Evolutionary conservation across 164 flowering plant genomes (phyloP).

Genomic region (Chimonanthus salicifolius): DNA sequence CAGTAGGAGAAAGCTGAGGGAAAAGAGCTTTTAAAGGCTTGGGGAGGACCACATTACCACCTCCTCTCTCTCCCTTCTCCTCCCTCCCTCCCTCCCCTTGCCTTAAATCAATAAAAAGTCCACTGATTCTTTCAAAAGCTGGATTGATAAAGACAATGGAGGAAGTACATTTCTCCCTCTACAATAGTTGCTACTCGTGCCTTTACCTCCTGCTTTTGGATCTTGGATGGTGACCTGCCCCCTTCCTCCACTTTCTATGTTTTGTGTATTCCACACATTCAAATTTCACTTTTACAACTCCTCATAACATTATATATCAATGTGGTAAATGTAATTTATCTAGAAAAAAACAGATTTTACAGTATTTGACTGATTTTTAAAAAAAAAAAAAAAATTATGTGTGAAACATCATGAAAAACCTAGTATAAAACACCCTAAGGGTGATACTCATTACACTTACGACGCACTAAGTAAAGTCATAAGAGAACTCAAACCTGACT

Average conservation of each 20-base stretch:
- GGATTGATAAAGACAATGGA: conserved; percentile 1
- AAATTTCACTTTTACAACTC: too few relatives aligned
- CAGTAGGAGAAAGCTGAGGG: neutral
- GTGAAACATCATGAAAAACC: too few relatives aligned
- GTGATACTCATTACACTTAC: too few relatives aligned
- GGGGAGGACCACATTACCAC: conserved; percentile 10
- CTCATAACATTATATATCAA: too few relatives aligned
- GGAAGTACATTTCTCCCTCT: conserved; percentile 1
- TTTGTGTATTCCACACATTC: neutral
- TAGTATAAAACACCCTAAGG: too few relatives aligned
- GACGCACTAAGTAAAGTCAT: too few relatives aligned
- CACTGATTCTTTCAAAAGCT: conserved; percentile 2
- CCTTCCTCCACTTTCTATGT: neutral
- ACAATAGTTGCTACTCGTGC: neutral
- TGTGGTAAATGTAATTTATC: too few relatives aligned
- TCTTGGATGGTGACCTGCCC: neutral
- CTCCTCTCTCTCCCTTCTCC: too few relatives aligned
- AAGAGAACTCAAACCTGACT: too few relatives aligned
- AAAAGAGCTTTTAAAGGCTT: neutral
- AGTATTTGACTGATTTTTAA: neutral
- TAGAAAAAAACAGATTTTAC: neutral
- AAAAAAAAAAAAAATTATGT: too few relatives aligned
- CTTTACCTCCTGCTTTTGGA: neutral
- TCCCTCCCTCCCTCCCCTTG: neutral
- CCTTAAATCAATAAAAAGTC: conserved; percentile 8